Evolutionary conservation across 495 filamentous ascomycete species (phyloP).

Genomic region (Neurospora sp.): DNA sequence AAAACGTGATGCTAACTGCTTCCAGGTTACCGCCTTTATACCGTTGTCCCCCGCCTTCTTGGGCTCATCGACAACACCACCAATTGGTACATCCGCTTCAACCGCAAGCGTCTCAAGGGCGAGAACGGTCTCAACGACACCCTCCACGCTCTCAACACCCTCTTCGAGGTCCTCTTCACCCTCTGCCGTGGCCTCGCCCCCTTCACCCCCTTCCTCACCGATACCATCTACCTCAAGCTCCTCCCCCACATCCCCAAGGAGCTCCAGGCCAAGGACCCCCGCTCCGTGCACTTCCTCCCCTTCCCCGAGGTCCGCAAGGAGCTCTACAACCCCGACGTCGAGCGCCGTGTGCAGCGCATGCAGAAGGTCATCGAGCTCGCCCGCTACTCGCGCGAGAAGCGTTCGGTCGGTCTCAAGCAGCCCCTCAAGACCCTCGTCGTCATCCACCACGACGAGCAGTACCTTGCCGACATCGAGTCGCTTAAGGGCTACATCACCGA

Average conservation of each 20-base stretch:
- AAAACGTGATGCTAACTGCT: constrained; percentile 11
- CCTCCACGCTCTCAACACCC: constrained; percentile 79
- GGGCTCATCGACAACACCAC: constrained; percentile 89
- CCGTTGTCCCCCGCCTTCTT: constrained; percentile 83
- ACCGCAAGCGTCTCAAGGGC: constrained; percentile 89
- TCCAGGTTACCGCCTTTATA: constrained; percentile 73
- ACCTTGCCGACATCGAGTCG: constrained; percentile 76
- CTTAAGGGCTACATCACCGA: constrained; percentile 77
- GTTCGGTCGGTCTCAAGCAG: constrained; percentile 75
- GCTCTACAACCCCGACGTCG: constrained; percentile 77
- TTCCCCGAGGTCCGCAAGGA: constrained; percentile 84
- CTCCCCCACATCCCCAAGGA: constrained; percentile 50
- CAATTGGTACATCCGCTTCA: constrained; percentile 99
- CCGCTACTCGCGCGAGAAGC: constrained; percentile 75
- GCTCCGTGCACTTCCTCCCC: constrained; percentile 84
- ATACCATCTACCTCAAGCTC: constrained; percentile 86
- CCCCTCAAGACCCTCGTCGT: constrained; percentile 84
- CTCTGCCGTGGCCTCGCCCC: constrained; percentile 79
- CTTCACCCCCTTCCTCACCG: constrained; percentile 92
- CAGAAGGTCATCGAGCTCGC: constrained; percentile 89
- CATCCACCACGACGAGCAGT: constrained; percentile 76
- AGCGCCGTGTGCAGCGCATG: constrained; percentile 82
- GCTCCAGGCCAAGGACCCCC: constrained; percentile 56
- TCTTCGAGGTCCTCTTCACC: constrained; percentile 94
- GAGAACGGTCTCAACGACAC: constrained; percentile 78